Evolutionary conservation across 192 early-diverging fungal genomes (phyloP).

Genomic region (Oehlia diaphana): DNA sequence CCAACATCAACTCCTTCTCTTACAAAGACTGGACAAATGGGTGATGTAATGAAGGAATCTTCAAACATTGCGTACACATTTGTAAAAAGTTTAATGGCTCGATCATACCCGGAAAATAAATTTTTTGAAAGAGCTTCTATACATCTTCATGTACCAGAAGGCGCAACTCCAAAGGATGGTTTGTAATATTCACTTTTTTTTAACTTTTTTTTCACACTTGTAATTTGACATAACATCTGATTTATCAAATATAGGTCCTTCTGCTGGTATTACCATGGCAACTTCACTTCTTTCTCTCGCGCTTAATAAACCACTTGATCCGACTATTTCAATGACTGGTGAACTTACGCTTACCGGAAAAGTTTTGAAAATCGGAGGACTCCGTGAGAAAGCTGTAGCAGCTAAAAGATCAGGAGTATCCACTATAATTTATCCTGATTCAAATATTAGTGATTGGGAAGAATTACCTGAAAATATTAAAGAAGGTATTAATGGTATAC

Average conservation of each 20-base stretch:
- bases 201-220: background rate
- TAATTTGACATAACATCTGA: background rate
- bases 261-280: slow-evolving; percentile 94
- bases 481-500: slow-evolving; percentile 82
- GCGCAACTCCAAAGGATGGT: slow-evolving; percentile 98
- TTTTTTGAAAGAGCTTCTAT: slow-evolving; percentile 92
- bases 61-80: slow-evolving; percentile 95
- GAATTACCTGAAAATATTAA: slow-evolving; percentile 91
- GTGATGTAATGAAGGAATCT: slow-evolving; percentile 99
- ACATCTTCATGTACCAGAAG: slow-evolving; percentile 96
- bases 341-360: slow-evolving; percentile 97
- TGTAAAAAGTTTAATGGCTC: slow-evolving; percentile 80
- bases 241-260: slow-evolving; percentile 64
- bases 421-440: slow-evolving; percentile 86
- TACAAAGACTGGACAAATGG: slow-evolving; percentile 91
- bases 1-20: slow-evolving; percentile 60
- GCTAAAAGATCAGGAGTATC: slow-evolving; percentile 91
- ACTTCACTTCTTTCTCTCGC: slow-evolving; percentile 93
- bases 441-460: slow-evolving; percentile 93
- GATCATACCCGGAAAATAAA: slow-evolving; percentile 75
- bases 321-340: slow-evolving; percentile 96
- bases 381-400: slow-evolving; percentile 98
- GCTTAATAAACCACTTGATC: slow-evolving; percentile 69
- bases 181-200: slow-evolving; percentile 19
- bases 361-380: slow-evolving; percentile 95